Conservation (phyloP, 805 yeast genomes). For the Brettanomyces anomalus region DNA sequence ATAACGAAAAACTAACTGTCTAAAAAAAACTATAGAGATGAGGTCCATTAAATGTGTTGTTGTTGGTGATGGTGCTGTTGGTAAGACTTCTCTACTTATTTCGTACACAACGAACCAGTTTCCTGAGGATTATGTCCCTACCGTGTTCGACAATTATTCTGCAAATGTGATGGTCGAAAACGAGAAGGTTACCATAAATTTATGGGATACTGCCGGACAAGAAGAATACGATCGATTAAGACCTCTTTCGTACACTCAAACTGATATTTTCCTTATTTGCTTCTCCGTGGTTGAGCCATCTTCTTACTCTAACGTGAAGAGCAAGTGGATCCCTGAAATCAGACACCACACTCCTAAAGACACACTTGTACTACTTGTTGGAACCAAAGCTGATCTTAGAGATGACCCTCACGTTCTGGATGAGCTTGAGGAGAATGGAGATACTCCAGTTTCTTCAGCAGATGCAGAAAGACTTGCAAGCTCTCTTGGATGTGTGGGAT, state of each 20-base stretch:
- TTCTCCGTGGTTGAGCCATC: slow-evolving; percentile 77
- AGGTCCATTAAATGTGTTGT: slow-evolving; percentile 88
- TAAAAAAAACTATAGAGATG: slow-evolving; percentile 36
- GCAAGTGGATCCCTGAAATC: slow-evolving; percentile 83
- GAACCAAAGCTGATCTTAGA: slow-evolving; percentile 83
- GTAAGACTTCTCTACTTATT: slow-evolving; percentile 82
- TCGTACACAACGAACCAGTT: slow-evolving; percentile 88
- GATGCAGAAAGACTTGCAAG: slow-evolving; percentile 64
- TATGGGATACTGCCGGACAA: slow-evolving; percentile 97
- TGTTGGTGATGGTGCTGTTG: slow-evolving; percentile 94
- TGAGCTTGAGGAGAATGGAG: slow-evolving; percentile 53
- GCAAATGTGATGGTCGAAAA: slow-evolving; percentile 79
- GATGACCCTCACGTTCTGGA: slow-evolving; percentile 72
- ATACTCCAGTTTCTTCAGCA: slow-evolving; percentile 48
- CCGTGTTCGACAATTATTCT: slow-evolving; percentile 88
- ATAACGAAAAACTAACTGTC: too few relatives aligned
- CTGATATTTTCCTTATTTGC: slow-evolving; percentile 80
- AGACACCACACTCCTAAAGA: slow-evolving; percentile 73
- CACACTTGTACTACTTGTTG: slow-evolving; percentile 63
- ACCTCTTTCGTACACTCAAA: slow-evolving; percentile 87
- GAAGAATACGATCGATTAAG: slow-evolving; percentile 84
- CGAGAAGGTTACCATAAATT: slow-evolving; percentile 73
- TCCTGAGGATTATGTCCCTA: slow-evolving; percentile 90
- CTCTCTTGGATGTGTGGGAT: slow-evolving; percentile 63
- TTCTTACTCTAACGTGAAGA: slow-evolving; percentile 70